A percentile compares a stretch with the other conserved stretches of the same genome.
phyloP scores from a whole-genome alignment of 148 eudicot genomes.

The Pharnaceum exiguum region DNA sequence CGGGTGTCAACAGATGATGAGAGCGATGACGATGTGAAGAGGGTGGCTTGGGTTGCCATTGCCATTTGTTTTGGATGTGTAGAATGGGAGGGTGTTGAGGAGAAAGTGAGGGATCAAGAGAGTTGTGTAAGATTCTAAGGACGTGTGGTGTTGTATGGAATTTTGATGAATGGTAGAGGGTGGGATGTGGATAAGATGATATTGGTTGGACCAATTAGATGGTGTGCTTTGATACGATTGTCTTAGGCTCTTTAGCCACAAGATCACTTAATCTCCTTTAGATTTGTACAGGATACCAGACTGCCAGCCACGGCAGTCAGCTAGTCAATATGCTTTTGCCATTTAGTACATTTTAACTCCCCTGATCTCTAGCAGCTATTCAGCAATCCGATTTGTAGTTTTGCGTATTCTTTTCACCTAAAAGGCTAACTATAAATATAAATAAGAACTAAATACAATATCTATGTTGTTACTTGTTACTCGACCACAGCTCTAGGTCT shows the following conservation, averaged over 20 bases:
- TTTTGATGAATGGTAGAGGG: not conserved
- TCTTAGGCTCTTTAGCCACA: constrained; percentile 6
- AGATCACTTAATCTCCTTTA: not conserved
- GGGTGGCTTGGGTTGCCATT: constrained; percentile 86
- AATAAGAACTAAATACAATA: too few species aligned
- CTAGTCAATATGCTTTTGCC: too few species aligned
- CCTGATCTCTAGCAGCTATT: too few species aligned
- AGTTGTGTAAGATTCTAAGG: not conserved
- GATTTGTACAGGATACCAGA: not conserved
- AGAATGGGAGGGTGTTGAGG: constrained; percentile 16
- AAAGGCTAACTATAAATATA: too few species aligned
- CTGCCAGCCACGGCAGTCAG: too few species aligned
- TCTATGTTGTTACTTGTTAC: too few species aligned
- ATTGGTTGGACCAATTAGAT: constrained; percentile 59
- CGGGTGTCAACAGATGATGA: constrained; percentile 27
- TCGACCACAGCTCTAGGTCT: too few species aligned
- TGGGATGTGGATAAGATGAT: constrained; percentile 51
- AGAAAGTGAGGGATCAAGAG: not conserved
- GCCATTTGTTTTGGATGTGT: constrained; percentile 48
- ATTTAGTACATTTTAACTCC: too few species aligned
- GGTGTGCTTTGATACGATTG: constrained; percentile 41
- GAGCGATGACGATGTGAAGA: constrained; percentile 53
- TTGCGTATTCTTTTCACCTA: too few species aligned
- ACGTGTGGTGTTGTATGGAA: not conserved
- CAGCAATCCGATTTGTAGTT: too few species aligned